Evolutionary conservation across 176 grass and related monocot species (phyloP).

Genomic region (Stipa capillata): DNA sequence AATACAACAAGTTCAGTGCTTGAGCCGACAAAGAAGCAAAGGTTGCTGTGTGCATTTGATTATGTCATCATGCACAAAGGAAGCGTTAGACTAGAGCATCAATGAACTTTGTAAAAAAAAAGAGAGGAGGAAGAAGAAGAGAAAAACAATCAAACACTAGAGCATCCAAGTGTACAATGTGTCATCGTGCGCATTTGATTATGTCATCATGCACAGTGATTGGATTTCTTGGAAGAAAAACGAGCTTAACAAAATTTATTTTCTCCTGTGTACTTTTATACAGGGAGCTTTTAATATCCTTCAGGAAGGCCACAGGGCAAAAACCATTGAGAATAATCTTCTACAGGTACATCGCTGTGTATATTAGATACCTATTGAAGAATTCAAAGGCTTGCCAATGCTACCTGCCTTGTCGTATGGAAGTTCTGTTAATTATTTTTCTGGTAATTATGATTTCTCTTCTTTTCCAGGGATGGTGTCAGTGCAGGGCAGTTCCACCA

Average conservation of each 20-base stretch:
- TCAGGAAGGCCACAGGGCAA: conserved; percentile 55
- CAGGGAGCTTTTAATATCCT: conserved; percentile 61
- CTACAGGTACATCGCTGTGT: conserved; percentile 30
- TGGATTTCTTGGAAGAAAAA: no score
- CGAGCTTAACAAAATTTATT: background rate
- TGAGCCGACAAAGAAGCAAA: background rate
- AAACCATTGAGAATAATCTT: conserved; percentile 62
- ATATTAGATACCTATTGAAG: background rate
- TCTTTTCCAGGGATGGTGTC: conserved; percentile 45
- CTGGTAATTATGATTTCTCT: background rate
- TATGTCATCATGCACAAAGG: background rate
- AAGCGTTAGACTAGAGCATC: no score
- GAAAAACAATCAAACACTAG: no score
- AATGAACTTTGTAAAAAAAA: no score
- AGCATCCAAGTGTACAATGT: no score
- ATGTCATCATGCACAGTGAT: no score
- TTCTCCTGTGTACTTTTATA: background rate
- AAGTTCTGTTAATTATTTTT: no score
- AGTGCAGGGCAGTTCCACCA: conserved; percentile 64
- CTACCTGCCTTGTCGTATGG: background rate
- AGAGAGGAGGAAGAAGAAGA: no score
- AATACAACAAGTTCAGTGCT: no score
- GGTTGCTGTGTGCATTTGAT: background rate
- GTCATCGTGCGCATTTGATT: no score
- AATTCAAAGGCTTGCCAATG: background rate